Base-by-base conservation (phyloP, 208 protist species). In the Leishmania amazonensis region DNA sequence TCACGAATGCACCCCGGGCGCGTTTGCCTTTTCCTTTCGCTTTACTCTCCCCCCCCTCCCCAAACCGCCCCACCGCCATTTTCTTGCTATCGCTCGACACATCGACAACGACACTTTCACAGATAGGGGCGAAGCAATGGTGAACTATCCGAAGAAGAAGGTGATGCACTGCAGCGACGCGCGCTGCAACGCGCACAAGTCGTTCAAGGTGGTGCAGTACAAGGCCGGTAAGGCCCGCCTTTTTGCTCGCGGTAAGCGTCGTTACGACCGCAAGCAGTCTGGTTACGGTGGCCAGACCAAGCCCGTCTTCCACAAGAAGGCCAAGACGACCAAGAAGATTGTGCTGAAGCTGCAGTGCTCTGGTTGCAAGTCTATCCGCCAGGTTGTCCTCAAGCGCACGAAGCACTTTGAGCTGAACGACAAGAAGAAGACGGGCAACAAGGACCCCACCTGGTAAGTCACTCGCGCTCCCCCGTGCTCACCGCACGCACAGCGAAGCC, bases 251-350 rank as follows among this genome's bases (percentile, higher is more conserved):
- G 99, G 99, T 94, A 99, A 99, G 72, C 83, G 88, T 70, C 94
- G 81, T 98, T 99, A 99, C 95, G 99, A 99, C 91, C 93, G 98
- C 78, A 99, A 99, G 92, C 99, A 99, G 98, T 93, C 91, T 67
- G 99, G 99, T 94, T 99, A 99, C 90, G 99, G 99, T 98, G 99
- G 99, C 93, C 99, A 86, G 97, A 99, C 99, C 87, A 99, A 99
- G 98, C 99, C 99, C 67, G 98, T 99, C 85, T 99, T 99, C 96
- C 98, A 99, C 83, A 89, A 99, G 96, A 99, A 99, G 98, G 98
- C 99, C 68, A 99, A 99, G 95, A 99, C 99, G 42, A 99, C 99
- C 73, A 99, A 99, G 97, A 99, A 99, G 98, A 99, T 99, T 93
- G 97, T 99, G 28, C 95, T 99, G 51, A 99, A 99, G 90, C 94